These are phyloP conservation scores for Aspergillus affinis DNA, from an alignment of 495 filamentous ascomycete genomes.

Conservation along the genomic window DNA sequence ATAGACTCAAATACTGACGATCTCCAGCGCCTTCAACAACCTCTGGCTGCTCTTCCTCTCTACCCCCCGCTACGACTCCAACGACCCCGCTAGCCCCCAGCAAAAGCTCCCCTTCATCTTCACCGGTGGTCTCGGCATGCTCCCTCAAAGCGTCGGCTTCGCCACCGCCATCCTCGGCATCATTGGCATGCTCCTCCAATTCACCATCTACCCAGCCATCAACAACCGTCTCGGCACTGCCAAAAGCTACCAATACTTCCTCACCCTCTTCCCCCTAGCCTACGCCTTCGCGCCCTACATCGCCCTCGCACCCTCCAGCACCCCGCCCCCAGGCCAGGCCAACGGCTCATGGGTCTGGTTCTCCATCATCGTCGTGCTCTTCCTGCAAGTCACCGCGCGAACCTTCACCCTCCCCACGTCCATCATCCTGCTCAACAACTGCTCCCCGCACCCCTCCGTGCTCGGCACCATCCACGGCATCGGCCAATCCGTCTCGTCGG, in stretches of 20 bases:
- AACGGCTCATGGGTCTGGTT: constrained; percentile 66
- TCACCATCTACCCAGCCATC: constrained; percentile 72
- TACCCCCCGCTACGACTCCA: constrained; percentile 65
- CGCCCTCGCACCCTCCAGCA: constrained; percentile 62
- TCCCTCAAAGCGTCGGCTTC: constrained; percentile 71
- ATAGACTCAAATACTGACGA: not conserved
- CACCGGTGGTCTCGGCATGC: constrained; percentile 77
- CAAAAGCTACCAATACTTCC: constrained; percentile 64
- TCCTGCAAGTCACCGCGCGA: constrained; percentile 73
- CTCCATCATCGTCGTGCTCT: constrained; percentile 64
- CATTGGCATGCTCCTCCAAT: constrained; percentile 74
- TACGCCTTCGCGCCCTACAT: constrained; percentile 75
- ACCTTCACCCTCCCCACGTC: constrained; percentile 79
- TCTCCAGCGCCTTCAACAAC: constrained; percentile 68
- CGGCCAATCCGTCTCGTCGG: constrained; percentile 69
- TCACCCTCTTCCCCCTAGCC: constrained; percentile 70
- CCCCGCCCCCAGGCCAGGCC: constrained; percentile 60
- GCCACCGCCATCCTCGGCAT: constrained; percentile 76
- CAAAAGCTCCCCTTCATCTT: constrained; percentile 65
- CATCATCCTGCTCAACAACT: constrained; percentile 81
- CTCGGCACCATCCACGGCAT: constrained; percentile 82
- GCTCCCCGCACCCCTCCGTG: constrained; percentile 75
- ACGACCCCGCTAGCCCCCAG: constrained; percentile 40
- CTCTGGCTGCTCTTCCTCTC: constrained; percentile 85
- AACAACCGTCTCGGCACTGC: constrained; percentile 67